phyloP scores from a whole-genome alignment of 331 rosid species.

The Erythrophleum ivorense region DNA sequence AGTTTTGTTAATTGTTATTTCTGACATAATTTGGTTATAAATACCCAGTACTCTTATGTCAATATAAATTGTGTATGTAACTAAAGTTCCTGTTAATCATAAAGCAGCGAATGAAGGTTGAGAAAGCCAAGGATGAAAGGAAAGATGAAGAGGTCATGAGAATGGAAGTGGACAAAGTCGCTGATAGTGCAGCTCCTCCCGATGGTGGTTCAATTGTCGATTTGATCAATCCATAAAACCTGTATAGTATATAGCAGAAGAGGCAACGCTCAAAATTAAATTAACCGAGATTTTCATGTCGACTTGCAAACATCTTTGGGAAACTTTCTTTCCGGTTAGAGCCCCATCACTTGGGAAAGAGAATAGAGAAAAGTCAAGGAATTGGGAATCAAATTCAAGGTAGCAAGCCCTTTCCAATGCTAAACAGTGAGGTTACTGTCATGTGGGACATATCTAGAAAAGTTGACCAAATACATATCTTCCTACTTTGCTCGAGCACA shows the following conservation, averaged over 20 bases:
- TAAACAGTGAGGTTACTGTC: neutral
- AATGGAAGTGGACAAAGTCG: slow-evolving; percentile 49
- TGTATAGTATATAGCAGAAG: slow-evolving; percentile 4
- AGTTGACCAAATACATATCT: neutral
- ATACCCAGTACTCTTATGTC: neutral
- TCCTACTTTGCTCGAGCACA: neutral
- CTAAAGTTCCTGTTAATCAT: slow-evolving; percentile 20
- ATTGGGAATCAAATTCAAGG: neutral
- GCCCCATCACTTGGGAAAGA: neutral
- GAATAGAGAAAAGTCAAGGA: neutral
- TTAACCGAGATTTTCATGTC: neutral
- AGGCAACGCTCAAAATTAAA: neutral
- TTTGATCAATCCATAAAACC: neutral
- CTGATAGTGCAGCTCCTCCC: slow-evolving; percentile 36
- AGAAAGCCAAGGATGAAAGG: slow-evolving; percentile 46
- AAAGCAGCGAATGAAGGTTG: slow-evolving; percentile 67
- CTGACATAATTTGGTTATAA: neutral
- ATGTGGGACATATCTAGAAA: neutral
- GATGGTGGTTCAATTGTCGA: slow-evolving; percentile 35
- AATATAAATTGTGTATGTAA: neutral
- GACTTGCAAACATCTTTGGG: neutral
- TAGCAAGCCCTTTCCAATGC: neutral
- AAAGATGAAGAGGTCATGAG: slow-evolving; percentile 31
- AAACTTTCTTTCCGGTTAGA: neutral
- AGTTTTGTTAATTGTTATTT: slow-evolving; percentile 6